phyloP scores from a whole-genome alignment of 805 yeast species.

The Schizosaccharomyces lindneri region DNA sequence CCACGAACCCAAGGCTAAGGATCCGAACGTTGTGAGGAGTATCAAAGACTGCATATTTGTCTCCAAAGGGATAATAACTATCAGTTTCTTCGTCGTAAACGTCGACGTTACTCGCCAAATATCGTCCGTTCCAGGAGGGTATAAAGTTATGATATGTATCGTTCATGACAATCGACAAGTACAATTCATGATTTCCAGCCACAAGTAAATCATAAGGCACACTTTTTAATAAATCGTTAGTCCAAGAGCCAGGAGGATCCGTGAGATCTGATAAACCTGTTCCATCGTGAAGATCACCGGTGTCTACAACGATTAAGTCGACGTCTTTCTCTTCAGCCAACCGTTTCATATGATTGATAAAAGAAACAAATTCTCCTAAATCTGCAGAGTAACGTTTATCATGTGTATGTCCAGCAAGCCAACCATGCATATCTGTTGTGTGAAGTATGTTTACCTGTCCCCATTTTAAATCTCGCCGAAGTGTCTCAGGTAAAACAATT shows the following conservation, averaged over 20 bases:
- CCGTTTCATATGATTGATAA: slow-evolving; percentile 26
- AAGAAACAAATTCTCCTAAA: slow-evolving; percentile 79
- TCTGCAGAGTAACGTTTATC: slow-evolving; percentile 59
- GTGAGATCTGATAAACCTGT: slow-evolving; percentile 66
- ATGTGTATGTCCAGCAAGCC: slow-evolving; percentile 75
- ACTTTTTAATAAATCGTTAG: slow-evolving; percentile 35
- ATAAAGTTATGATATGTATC: slow-evolving; percentile 42
- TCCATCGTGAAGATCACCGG: slow-evolving; percentile 90
- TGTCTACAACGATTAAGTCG: slow-evolving; percentile 55
- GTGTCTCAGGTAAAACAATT: neutral
- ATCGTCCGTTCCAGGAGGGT: slow-evolving; percentile 30
- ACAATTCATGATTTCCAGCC: slow-evolving; percentile 79
- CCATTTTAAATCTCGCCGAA: slow-evolving; percentile 23
- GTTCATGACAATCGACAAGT: slow-evolving; percentile 33
- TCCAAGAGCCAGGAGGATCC: slow-evolving; percentile 36
- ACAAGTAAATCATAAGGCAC: slow-evolving; percentile 56
- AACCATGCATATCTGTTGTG: slow-evolving; percentile 90
- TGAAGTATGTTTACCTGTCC: slow-evolving; percentile 67
- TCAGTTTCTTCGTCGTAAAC: slow-evolving; percentile 13
- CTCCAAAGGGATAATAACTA: slow-evolving; percentile 38
- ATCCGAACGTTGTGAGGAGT: slow-evolving; percentile 30
- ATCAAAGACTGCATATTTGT: slow-evolving; percentile 34
- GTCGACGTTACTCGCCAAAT: slow-evolving; percentile 25
- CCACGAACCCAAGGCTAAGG: slow-evolving; percentile 54
- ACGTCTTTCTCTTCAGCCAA: slow-evolving; percentile 22